Conservation (phyloP, 1,284 basidiomycete species). For the Puccinia triticina region DNA sequence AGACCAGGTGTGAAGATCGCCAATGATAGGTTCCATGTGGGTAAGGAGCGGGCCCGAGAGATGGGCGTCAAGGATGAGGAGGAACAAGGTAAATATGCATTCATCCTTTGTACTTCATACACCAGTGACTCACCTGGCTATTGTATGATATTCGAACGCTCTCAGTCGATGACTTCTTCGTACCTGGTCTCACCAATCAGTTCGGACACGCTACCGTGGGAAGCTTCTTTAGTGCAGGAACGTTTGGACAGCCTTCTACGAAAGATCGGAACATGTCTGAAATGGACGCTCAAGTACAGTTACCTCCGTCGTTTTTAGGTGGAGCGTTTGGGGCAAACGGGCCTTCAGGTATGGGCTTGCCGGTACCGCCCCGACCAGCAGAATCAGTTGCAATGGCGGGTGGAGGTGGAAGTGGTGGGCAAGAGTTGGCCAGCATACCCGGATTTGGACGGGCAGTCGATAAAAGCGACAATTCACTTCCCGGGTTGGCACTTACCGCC, state of each 20-base stretch:
- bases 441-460: slow-evolving; percentile 42
- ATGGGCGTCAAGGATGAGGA: slow-evolving; percentile 51
- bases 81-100: slow-evolving; percentile 37
- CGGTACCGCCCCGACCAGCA: slow-evolving; percentile 7
- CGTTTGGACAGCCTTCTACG: slow-evolving; percentile 11
- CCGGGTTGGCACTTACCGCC: slow-evolving; percentile 32
- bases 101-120: background rate
- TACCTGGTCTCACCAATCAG: slow-evolving; percentile 49
- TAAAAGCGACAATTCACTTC: slow-evolving; percentile 37
- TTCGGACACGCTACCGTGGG: slow-evolving; percentile 23
- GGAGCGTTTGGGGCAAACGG: slow-evolving; percentile 20
- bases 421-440: slow-evolving; percentile 32
- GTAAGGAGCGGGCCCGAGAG: slow-evolving; percentile 49
- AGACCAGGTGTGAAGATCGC: slow-evolving; percentile 66
- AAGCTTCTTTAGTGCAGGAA: slow-evolving; percentile 24
- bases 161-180: slow-evolving; percentile 49
- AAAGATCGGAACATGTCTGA: slow-evolving; percentile 33
- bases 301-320: background rate
- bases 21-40: slow-evolving; percentile 52
- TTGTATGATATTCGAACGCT: background rate
- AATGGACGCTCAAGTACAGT: slow-evolving; percentile 14
- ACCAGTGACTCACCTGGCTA: background rate
- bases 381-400: background rate
- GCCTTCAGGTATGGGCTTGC: slow-evolving; percentile 5
- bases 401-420: too few relatives aligned